phyloP scores from a whole-genome alignment of 495 filamentous ascomycete genomes.

The Podospora comata region DNA sequence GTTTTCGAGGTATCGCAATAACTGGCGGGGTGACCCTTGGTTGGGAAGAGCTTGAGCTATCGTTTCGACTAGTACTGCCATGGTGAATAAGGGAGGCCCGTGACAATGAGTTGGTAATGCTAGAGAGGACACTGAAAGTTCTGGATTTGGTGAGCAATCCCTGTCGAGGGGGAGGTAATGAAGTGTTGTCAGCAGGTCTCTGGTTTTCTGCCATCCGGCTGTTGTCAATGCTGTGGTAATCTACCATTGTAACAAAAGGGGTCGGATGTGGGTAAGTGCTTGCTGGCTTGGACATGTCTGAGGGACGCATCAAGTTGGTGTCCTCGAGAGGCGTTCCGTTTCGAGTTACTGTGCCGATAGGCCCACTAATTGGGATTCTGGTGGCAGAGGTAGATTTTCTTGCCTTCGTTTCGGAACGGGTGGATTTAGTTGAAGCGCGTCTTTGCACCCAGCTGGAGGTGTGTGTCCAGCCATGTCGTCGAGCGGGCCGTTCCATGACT shows the following conservation, averaged over 20 bases:
- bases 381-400: background rate
- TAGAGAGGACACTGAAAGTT: constrained; percentile 40
- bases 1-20: constrained; percentile 8
- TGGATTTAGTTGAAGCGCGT: background rate
- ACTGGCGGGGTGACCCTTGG: constrained; percentile 1
- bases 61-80: constrained; percentile 23
- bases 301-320: background rate
- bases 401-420: background rate
- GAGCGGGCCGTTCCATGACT: constrained; percentile 6
- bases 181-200: constrained; percentile 2
- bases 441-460: background rate
- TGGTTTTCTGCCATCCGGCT: background rate
- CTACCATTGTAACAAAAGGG: background rate
- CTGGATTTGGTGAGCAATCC: constrained; percentile 34
- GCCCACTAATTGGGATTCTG: constrained; percentile 21
- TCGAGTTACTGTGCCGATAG: constrained; percentile 20
- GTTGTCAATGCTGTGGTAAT: constrained; percentile 23
- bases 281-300: background rate
- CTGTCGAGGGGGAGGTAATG: constrained; percentile 10
- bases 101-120: constrained; percentile 39
- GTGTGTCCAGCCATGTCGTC: constrained; percentile 1
- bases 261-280: background rate
- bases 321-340: constrained; percentile 1
- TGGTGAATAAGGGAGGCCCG: constrained; percentile 26
- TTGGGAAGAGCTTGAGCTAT: constrained; percentile 14